phyloP scores from a whole-genome alignment of 2,329 filamentous ascomycete species.

The Cordyceps tenuipes region DNA sequence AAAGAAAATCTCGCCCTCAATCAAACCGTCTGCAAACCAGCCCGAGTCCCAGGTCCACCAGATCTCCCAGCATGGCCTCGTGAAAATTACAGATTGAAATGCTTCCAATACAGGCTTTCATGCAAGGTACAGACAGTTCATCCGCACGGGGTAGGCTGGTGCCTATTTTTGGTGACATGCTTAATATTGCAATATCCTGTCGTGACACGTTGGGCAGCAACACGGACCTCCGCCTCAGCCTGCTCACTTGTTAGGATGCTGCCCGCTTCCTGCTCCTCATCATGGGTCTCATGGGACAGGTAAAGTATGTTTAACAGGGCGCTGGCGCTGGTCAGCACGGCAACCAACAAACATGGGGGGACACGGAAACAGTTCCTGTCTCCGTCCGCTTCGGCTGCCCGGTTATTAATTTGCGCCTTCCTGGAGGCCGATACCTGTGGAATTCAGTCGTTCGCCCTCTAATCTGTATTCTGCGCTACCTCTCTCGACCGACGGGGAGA shows the following conservation, averaged over 20 bases:
- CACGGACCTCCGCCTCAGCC: neutral
- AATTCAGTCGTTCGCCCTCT: too few species aligned
- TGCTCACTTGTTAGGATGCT: neutral
- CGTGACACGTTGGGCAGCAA: neutral
- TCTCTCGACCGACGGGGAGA: neutral
- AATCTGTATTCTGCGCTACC: neutral
- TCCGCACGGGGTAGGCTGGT: neutral
- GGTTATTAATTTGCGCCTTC: neutral
- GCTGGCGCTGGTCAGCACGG: neutral
- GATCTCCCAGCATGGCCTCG: neutral
- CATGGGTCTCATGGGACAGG: neutral
- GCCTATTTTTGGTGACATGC: neutral
- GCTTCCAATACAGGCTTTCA: neutral
- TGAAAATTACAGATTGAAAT: neutral
- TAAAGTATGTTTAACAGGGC: neutral
- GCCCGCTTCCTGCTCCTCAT: neutral
- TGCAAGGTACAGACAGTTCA: neutral
- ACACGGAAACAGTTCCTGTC: neutral
- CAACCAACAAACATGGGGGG: conserved; percentile 1
- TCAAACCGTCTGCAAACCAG: neutral
- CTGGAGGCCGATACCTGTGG: neutral
- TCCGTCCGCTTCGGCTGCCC: neutral
- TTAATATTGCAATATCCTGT: neutral
- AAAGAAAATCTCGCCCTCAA: neutral
- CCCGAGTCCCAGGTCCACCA: neutral